phyloP scores from a whole-genome alignment of 2,329 filamentous ascomycete species.

The Nannizziopsis arthrosporioides region DNA sequence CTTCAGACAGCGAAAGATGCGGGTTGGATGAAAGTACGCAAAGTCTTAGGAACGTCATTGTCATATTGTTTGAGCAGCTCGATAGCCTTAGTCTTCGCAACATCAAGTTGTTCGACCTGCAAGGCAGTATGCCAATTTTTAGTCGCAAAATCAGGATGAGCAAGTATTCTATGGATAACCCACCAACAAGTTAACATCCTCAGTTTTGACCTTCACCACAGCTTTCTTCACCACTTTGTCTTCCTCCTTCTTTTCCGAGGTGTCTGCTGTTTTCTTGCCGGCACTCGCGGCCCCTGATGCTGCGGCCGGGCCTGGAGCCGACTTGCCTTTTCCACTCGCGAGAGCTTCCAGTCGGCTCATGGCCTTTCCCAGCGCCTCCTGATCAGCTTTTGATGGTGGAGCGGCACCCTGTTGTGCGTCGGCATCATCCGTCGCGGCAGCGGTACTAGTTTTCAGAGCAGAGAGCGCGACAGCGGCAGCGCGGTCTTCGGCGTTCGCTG shows the following conservation, averaged over 20 bases:
- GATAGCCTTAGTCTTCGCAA: slow-evolving; percentile 37
- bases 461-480: slow-evolving; percentile 41
- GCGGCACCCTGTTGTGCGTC: slow-evolving; percentile 18
- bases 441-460: slow-evolving; percentile 32
- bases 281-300: slow-evolving; percentile 12
- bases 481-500: slow-evolving; percentile 39
- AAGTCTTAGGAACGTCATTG: slow-evolving; percentile 33
- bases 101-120: slow-evolving; percentile 36
- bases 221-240: slow-evolving; percentile 25
- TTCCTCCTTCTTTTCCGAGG: slow-evolving; percentile 22
- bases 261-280: slow-evolving; percentile 18
- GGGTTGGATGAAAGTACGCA: slow-evolving; percentile 33
- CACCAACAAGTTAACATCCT: slow-evolving; percentile 39
- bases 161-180: no score
- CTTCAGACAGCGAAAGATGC: not conserved
- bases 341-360: slow-evolving; percentile 40
- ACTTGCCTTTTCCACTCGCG: slow-evolving; percentile 13
- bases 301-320: slow-evolving; percentile 19
- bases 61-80: slow-evolving; percentile 38
- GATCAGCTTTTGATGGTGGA: slow-evolving; percentile 29
- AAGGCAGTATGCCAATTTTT: not conserved
- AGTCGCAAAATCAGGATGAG: no score
- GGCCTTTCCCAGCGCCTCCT: slow-evolving; percentile 40
- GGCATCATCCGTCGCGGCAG: slow-evolving; percentile 24
- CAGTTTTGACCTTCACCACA: slow-evolving; percentile 35